phyloP scores from a whole-genome alignment of 1,284 basidiomycete genomes.

The Pascua guehoae region DNA sequence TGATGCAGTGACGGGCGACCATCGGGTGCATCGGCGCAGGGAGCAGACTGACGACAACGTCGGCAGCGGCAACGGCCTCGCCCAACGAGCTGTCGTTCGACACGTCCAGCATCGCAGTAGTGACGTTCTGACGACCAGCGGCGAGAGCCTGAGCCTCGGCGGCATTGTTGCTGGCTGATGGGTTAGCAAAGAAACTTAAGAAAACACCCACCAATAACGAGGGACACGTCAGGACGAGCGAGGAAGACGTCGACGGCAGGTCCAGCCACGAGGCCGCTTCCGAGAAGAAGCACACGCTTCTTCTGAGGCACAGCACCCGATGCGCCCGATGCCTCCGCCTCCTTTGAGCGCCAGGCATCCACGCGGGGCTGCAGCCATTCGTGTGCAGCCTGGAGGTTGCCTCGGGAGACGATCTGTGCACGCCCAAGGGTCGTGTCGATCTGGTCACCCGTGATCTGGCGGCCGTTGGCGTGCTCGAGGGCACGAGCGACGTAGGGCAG shows the following conservation, averaged over 20 bases:
- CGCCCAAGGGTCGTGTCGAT: slow-evolving; percentile 56
- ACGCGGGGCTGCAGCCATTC: slow-evolving; percentile 61
- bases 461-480: slow-evolving; percentile 42
- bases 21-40: slow-evolving; percentile 72
- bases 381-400: slow-evolving; percentile 58
- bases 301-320: slow-evolving; percentile 40
- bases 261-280: slow-evolving; percentile 86
- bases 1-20: slow-evolving; percentile 74
- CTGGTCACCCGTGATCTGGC: slow-evolving; percentile 30
- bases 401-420: slow-evolving; percentile 68
- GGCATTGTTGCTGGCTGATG: slow-evolving; percentile 67
- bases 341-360: slow-evolving; percentile 45
- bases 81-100: slow-evolving; percentile 56
- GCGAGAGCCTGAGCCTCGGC: slow-evolving; percentile 61
- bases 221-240: slow-evolving; percentile 58
- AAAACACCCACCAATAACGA: slow-evolving; percentile 63
- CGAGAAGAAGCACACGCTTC: slow-evolving; percentile 74
- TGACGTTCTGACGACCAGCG: slow-evolving; percentile 58
- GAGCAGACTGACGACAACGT: slow-evolving; percentile 58
- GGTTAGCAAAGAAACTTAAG: slow-evolving; percentile 1
- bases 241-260: slow-evolving; percentile 74
- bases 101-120: slow-evolving; percentile 63
- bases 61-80: slow-evolving; percentile 57
- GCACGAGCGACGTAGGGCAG: slow-evolving; percentile 61
- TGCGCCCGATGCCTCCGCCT: background rate